Conservation (phyloP, 768 basidiomycete genomes). For the Collybia sordida region DNA sequence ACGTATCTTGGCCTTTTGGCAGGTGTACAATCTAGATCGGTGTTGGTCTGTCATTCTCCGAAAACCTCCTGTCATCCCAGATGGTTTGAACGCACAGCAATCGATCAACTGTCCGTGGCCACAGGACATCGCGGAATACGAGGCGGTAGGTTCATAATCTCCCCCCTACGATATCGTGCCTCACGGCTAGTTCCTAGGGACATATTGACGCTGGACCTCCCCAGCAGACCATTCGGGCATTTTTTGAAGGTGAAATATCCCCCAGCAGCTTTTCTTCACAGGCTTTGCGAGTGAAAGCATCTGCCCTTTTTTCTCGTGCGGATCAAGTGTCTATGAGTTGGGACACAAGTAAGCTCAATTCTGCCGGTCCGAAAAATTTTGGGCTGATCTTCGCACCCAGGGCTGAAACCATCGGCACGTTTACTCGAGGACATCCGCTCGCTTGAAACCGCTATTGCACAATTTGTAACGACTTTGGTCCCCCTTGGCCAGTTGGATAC, state of each 20-base stretch:
- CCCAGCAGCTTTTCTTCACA: conserved; percentile 59
- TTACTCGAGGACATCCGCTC: conserved; percentile 59
- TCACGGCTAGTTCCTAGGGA: conserved; percentile 41
- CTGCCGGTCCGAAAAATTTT: not conserved
- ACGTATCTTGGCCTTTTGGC: conserved; percentile 78
- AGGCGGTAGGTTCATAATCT: conserved; percentile 46
- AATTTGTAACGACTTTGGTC: conserved; percentile 63
- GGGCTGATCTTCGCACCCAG: conserved; percentile 22
- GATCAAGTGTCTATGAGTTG: conserved; percentile 59
- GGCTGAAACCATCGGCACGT: conserved; percentile 42
- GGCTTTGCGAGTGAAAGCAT: conserved; percentile 72
- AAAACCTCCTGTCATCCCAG: conserved; percentile 65
- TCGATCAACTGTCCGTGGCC: conserved; percentile 79
- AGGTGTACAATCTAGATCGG: conserved; percentile 77
- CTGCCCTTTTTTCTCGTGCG: conserved; percentile 72
- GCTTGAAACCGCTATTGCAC: conserved; percentile 62
- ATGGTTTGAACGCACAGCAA: conserved; percentile 54
- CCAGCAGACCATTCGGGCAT: conserved; percentile 60
- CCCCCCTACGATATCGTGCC: not conserved
- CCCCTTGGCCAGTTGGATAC: conserved; percentile 65
- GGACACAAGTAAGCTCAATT: conserved; percentile 49
- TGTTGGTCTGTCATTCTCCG: conserved; percentile 79
- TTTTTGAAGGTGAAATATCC: conserved; percentile 59
- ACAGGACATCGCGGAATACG: conserved; percentile 69
- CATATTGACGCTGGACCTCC: conserved; percentile 50